phyloP scores from a whole-genome alignment of 2,329 filamentous ascomycete genomes.

The Nothopassalora personata region DNA sequence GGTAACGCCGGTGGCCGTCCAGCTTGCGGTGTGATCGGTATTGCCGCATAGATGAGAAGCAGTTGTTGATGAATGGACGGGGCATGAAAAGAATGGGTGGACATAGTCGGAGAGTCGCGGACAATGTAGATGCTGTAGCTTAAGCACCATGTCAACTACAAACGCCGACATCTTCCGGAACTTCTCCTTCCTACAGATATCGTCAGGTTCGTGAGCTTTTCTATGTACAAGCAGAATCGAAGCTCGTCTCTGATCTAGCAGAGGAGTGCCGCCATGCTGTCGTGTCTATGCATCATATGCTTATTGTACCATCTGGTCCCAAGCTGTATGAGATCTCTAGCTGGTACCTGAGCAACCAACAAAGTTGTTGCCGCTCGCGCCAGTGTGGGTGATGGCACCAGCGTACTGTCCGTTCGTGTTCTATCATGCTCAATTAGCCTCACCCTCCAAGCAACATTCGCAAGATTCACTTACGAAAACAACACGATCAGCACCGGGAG shows the following conservation, averaged over 20 bases:
- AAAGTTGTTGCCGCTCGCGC: conserved; percentile 63
- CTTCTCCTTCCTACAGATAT: not conserved
- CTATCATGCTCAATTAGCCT: conserved; percentile 30
- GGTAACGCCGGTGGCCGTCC: conserved; percentile 91
- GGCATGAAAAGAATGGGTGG: conserved; percentile 6
- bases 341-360: conserved; percentile 52
- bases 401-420: conserved; percentile 53
- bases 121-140: not conserved
- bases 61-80: not conserved
- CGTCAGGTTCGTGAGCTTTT: not conserved
- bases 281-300: not conserved
- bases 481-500: conserved; percentile 7
- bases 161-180: not conserved
- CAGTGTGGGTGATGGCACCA: conserved; percentile 65
- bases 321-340: conserved; percentile 13
- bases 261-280: not conserved
- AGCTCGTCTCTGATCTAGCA: not conserved
- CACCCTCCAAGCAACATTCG: not conserved
- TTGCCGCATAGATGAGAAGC: conserved; percentile 25
- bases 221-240: not conserved
- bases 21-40: conserved; percentile 66
- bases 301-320: not conserved
- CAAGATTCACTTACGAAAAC: not conserved
- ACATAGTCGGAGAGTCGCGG: not conserved
- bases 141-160: not conserved